phyloP scores from a whole-genome alignment of 108 stramenopile genomes.

The Nannochloropsis salina region DNA sequence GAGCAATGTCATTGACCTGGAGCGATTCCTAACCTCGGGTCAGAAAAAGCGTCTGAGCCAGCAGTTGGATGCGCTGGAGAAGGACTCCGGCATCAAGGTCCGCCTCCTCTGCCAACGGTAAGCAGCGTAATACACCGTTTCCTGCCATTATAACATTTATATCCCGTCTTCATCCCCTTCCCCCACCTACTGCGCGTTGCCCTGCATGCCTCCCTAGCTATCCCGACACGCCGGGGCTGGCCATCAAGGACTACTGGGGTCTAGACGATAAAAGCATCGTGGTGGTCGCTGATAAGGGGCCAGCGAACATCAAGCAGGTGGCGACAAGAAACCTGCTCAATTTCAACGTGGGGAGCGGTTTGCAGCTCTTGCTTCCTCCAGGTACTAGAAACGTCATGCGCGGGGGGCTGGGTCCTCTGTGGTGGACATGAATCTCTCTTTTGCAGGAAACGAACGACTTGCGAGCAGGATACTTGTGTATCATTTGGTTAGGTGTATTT shows the following conservation, averaged over 20 bases:
- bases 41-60: constrained; percentile 41
- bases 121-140: background rate
- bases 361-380: constrained; percentile 24
- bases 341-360: constrained; percentile 53
- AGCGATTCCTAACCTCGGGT: constrained; percentile 47
- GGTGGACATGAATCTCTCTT: too few species aligned
- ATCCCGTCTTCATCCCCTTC: background rate
- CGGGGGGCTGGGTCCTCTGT: background rate
- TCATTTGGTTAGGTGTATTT: too few species aligned
- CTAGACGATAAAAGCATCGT: constrained; percentile 54
- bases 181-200: background rate
- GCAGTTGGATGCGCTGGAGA: constrained; percentile 41
- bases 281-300: constrained; percentile 44
- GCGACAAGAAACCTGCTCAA: constrained; percentile 50
- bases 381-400: background rate
- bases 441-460: too few species aligned
- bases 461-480: too few species aligned
- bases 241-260: constrained; percentile 58
- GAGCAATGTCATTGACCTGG: constrained; percentile 50
- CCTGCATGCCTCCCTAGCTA: constrained; percentile 22
- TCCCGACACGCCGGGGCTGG: constrained; percentile 55
- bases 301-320: constrained; percentile 29
- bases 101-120: constrained; percentile 49
- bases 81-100: constrained; percentile 43
- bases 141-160: too few species aligned